Percentiles rank a stretch among this genome's conserved stretches.
These are phyloP conservation scores for Pythium dissimile DNA, from an alignment of 352 stramenopile genomes.

Conservation along the genomic window DNA sequence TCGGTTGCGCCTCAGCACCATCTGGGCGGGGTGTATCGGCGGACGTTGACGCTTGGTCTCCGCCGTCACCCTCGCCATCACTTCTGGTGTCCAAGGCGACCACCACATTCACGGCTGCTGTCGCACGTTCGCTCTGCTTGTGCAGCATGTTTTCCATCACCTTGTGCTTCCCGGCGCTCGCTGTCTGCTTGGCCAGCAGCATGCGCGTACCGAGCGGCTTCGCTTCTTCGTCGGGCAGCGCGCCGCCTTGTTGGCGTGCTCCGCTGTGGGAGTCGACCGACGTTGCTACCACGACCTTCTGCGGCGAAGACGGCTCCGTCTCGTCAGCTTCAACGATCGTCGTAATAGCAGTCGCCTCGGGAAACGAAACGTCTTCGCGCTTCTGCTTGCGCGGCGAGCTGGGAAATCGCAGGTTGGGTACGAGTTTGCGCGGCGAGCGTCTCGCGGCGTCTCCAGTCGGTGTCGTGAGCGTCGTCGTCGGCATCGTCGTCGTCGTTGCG, in stretches of 20 bases:
- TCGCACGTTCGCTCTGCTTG: constrained; percentile 19
- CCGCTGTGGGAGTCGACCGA: not conserved
- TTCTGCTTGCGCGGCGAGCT: constrained; percentile 13
- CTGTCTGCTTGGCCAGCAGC: constrained; percentile 35
- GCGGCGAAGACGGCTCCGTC: constrained; percentile 2
- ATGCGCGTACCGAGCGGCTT: constrained; percentile 34
- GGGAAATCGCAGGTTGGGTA: constrained; percentile 15
- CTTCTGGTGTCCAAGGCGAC: not conserved
- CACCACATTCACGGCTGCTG: not conserved
- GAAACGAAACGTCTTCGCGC: not conserved
- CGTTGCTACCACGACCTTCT: constrained; percentile 1
- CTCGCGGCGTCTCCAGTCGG: not conserved
- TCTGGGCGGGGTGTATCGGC: too few relatives aligned
- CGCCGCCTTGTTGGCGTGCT: too few relatives aligned
- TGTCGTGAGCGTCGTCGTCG: too few relatives aligned
- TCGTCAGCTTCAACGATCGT: constrained; percentile 16
- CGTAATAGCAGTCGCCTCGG: not conserved
- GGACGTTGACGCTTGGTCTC: not conserved
- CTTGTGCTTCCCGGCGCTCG: constrained; percentile 30
- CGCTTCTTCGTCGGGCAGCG: constrained; percentile 13
- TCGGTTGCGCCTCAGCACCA: not conserved
- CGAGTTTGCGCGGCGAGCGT: constrained; percentile 11
- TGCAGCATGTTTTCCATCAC: constrained; percentile 36
- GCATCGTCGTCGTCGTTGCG: not conserved
- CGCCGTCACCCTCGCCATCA: constrained; percentile 2